phyloP scores from a whole-genome alignment of 139 green algal genomes.

The Pseudopediastrum boryanum region DNA sequence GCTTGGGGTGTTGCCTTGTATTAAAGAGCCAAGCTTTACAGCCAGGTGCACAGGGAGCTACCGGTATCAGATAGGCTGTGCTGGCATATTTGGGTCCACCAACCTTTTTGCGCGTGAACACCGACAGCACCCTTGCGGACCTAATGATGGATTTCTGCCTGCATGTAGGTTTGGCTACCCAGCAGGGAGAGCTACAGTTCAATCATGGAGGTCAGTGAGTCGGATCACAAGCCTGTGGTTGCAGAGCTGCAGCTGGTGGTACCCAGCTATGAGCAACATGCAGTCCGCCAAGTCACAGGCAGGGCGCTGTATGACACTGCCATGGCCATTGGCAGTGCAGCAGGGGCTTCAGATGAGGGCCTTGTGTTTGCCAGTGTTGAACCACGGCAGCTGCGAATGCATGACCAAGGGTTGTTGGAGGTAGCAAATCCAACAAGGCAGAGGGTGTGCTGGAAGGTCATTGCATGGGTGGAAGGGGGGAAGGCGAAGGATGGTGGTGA shows the following conservation, averaged over 20 bases:
- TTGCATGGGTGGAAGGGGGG: not conserved
- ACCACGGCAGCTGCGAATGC: slow-evolving; percentile 9
- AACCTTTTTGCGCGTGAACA: not conserved
- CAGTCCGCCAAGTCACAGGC: not conserved
- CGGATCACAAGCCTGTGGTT: slow-evolving; percentile 92
- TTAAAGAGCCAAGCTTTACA: not conserved
- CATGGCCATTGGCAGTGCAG: not conserved
- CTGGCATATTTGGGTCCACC: not conserved
- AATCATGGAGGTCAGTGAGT: slow-evolving; percentile 81
- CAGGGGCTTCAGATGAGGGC: not conserved
- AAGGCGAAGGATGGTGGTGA: slow-evolving; percentile 1
- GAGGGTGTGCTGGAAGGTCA: not conserved
- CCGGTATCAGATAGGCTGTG: not conserved
- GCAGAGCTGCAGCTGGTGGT: slow-evolving; percentile 58
- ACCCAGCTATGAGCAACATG: slow-evolving; percentile 55
- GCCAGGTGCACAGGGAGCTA: not conserved
- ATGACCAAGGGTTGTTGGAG: too few relatives aligned
- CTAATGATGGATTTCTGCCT: not conserved
- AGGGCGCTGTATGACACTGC: slow-evolving; percentile 7
- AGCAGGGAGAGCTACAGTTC: slow-evolving; percentile 54
- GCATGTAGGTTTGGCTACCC: not conserved
- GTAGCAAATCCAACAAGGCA: not conserved
- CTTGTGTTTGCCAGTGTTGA: not conserved
- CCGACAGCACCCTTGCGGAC: not conserved
- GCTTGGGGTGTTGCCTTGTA: not conserved